Evolutionary conservation across 495 filamentous ascomycete species (phyloP).

Genomic region (Penicillium turbatum): DNA sequence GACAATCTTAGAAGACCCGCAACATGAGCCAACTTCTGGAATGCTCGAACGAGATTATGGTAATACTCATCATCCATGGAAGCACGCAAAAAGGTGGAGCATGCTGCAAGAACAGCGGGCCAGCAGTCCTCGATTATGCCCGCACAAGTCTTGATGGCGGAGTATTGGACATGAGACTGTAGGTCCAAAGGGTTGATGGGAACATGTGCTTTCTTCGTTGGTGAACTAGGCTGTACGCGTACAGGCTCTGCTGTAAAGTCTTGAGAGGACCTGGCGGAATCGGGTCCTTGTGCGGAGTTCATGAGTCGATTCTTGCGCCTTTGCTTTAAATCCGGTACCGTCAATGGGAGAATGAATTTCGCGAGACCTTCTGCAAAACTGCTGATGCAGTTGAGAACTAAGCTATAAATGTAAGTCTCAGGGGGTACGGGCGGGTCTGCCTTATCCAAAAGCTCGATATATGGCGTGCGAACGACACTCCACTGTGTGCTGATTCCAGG

Average conservation of each 20-base stretch:
- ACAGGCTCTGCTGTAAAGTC: constrained; percentile 36
- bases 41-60: constrained; percentile 83
- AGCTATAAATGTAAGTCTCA: constrained; percentile 88
- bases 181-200: constrained; percentile 77
- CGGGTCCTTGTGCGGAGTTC: constrained; percentile 33
- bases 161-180: constrained; percentile 63
- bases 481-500: constrained; percentile 81
- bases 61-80: constrained; percentile 93
- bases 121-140: constrained; percentile 86
- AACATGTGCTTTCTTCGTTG: constrained; percentile 56
- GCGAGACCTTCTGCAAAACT: constrained; percentile 86
- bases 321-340: constrained; percentile 57
- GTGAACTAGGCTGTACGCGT: constrained; percentile 28
- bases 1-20: constrained; percentile 78
- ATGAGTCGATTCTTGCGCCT: constrained; percentile 49
- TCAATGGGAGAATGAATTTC: constrained; percentile 86
- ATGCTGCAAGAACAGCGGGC: constrained; percentile 91
- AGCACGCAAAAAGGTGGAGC: constrained; percentile 90
- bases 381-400: constrained; percentile 83
- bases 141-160: constrained; percentile 69
- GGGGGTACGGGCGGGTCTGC: constrained; percentile 75
- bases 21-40: constrained; percentile 94
- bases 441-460: constrained; percentile 93
- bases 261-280: constrained; percentile 37
- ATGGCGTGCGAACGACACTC: constrained; percentile 83